These are phyloP conservation scores for Hypericum perforatum DNA, from an alignment of 345 rosid genomes.

Conservation along the genomic window DNA sequence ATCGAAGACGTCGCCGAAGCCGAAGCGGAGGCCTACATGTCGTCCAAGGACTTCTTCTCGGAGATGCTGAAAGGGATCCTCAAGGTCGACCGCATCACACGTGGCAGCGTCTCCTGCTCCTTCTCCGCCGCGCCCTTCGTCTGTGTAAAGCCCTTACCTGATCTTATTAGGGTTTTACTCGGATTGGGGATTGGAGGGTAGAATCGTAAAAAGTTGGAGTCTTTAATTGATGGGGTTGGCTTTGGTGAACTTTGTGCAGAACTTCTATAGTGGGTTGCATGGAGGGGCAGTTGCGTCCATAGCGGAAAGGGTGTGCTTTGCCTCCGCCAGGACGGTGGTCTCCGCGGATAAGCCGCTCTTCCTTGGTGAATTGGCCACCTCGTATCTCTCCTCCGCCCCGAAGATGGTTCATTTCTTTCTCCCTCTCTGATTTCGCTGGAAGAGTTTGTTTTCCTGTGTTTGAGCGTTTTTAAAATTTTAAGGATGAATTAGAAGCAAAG, in stretches of 20 bases:
- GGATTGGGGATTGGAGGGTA: not conserved
- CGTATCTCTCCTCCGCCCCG: slow-evolving; percentile 55
- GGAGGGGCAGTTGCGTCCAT: slow-evolving; percentile 69
- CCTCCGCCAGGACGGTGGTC: slow-evolving; percentile 54
- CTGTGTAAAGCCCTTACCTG: slow-evolving; percentile 23
- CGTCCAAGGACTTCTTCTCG: slow-evolving; percentile 36
- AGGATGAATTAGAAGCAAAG: not conserved
- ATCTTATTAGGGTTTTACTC: not conserved
- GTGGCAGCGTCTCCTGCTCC: slow-evolving; percentile 47
- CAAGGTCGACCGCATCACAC: slow-evolving; percentile 29
- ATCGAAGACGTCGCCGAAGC: slow-evolving; percentile 8
- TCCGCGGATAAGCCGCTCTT: slow-evolving; percentile 44
- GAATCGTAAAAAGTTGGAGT: not conserved
- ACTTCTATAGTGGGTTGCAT: slow-evolving; percentile 39
- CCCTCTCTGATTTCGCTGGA: not conserved
- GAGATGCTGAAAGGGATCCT: slow-evolving; percentile 33
- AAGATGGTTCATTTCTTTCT: slow-evolving; percentile 16
- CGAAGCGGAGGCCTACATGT: slow-evolving; percentile 12
- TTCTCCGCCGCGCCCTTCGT: slow-evolving; percentile 42
- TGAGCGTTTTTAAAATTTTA: not conserved
- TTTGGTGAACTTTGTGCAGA: slow-evolving; percentile 25
- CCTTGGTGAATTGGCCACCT: slow-evolving; percentile 58
- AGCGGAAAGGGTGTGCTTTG: slow-evolving; percentile 54
- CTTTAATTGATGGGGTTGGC: not conserved
- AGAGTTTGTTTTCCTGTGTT: not conserved